Percentiles rank a stretch among this genome's conserved stretches.
phyloP scores from a whole-genome alignment of 2,329 filamentous ascomycete genomes.

The Microascus cirrosus region DNA sequence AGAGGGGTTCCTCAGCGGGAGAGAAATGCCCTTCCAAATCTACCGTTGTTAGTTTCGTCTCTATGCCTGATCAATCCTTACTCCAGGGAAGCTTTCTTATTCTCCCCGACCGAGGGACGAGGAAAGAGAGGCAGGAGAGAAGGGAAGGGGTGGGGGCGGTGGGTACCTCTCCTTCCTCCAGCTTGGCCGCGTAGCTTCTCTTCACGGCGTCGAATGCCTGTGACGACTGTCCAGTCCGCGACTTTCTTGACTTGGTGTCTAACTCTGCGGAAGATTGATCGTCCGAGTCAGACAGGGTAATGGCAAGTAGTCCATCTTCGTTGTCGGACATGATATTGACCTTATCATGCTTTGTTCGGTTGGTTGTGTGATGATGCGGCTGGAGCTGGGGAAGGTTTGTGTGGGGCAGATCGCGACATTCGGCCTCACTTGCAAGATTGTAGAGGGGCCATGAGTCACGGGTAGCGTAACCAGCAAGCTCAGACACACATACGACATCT shows the following conservation, averaged over 20 bases:
- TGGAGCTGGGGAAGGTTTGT: too few species aligned
- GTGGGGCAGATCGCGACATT: too few species aligned
- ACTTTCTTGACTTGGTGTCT: slow-evolving; percentile 15
- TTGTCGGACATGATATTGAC: slow-evolving; percentile 6
- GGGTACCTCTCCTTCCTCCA: slow-evolving; percentile 43
- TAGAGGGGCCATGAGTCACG: too few species aligned
- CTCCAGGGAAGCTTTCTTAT: too few species aligned
- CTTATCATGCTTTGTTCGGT: background rate
- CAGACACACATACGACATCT: too few species aligned
- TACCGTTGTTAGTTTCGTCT: slow-evolving; percentile 11
- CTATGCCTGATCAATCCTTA: background rate
- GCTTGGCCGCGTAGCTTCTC: slow-evolving; percentile 30
- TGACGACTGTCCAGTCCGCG: slow-evolving; percentile 33
- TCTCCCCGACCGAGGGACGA: too few species aligned
- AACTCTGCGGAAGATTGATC: slow-evolving; percentile 11
- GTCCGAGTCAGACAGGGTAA: slow-evolving; percentile 20
- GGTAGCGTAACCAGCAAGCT: too few species aligned
- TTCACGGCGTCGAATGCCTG: slow-evolving; percentile 35
- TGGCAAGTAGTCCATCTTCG: slow-evolving; percentile 20
- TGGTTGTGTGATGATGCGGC: too few species aligned
- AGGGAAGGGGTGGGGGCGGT: background rate
- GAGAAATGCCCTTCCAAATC: slow-evolving; percentile 29
- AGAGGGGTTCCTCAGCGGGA: slow-evolving; percentile 26
- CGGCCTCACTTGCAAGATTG: too few species aligned
- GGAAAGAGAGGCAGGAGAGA: background rate